Percentiles rank a stretch among this genome's conserved stretches.
Evolutionary conservation across 129 eudicot genomes (phyloP).

Genomic region (Smallanthus sonchifolius): DNA sequence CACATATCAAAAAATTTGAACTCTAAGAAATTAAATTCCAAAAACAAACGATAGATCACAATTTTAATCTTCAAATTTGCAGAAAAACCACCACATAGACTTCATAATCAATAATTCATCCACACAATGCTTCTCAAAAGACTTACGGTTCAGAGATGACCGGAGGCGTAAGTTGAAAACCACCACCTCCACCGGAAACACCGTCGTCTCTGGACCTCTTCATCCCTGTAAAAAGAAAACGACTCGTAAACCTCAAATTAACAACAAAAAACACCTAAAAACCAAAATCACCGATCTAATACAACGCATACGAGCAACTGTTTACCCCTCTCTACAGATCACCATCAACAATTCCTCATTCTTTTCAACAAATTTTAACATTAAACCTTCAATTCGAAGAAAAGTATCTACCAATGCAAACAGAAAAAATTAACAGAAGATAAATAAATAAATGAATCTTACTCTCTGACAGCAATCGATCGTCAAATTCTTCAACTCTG

Average conservation of each 20-base stretch:
- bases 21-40: neutral
- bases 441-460: neutral
- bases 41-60: constrained; percentile 1
- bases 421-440: neutral
- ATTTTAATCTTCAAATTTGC: neutral
- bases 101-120: constrained; percentile 4
- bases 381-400: constrained; percentile 45
- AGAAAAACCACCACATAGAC: neutral
- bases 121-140: constrained; percentile 7
- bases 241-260: constrained; percentile 13
- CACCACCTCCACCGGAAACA: constrained; percentile 27
- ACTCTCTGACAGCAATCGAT: constrained; percentile 13
- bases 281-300: constrained; percentile 41
- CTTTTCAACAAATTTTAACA: constrained; percentile 24
- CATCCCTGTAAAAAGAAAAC: constrained; percentile 34
- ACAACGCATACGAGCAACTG: constrained; percentile 17
- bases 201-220: constrained; percentile 84
- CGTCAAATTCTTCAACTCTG: constrained; percentile 22
- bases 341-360: constrained; percentile 33
- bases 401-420: constrained; percentile 24
- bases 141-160: constrained; percentile 55
- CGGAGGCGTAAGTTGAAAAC: constrained; percentile 46
- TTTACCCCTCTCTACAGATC: constrained; percentile 41
- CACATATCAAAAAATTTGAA: neutral
- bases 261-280: constrained; percentile 4